Evolutionary conservation across 345 rosid genomes (phyloP), one percentile per base, ranked within the genome.

Genomic region (Acer saccharum): DNA sequence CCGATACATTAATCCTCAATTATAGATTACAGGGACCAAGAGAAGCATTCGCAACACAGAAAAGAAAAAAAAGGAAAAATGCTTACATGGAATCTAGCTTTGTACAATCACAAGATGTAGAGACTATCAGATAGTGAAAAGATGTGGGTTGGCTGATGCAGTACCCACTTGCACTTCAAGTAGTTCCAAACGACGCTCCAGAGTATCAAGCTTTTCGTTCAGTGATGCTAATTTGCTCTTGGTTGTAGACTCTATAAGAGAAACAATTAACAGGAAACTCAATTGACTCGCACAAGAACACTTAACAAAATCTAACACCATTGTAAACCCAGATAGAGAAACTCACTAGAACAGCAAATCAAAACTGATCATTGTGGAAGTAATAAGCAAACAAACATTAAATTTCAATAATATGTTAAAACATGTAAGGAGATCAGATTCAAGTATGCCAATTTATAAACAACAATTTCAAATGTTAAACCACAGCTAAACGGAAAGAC

Each of bases 161-260:
- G 95, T 94, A 79, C 92, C 89, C 64, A 96, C 98, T 87, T 96
- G 97, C 44, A 94, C 95, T 79, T 96, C 98, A 4, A 96, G 92
- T 75, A 94, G 84, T 78, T 96, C 95, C 35, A 96, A 77, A 16
- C 98, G 93, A 65, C 95, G 97, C 81, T 96, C 99, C 78, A 96
- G 81, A 4, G 90, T 90, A 75, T 96, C 92, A 1, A 96, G 89
- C 84, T 96, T 94, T 85, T 90, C 97, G 78, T 94, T 96, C 83
- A 96, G 82, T 3, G 92, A 82, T 2, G 95, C 93, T 79, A 96
- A 81, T 69, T 94, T 96, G 89, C 90, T 86, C 89, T 94, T 96
- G 18, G 98, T 96, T 0, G 98, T 94, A 8, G 98, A 90, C 82
- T 96, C 98, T 93, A 82, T 9, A 80, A 57, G 11, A 27, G 9